phyloP scores from a whole-genome alignment of 2,329 filamentous ascomycete species.

The Phaeosphaeria sp. region DNA sequence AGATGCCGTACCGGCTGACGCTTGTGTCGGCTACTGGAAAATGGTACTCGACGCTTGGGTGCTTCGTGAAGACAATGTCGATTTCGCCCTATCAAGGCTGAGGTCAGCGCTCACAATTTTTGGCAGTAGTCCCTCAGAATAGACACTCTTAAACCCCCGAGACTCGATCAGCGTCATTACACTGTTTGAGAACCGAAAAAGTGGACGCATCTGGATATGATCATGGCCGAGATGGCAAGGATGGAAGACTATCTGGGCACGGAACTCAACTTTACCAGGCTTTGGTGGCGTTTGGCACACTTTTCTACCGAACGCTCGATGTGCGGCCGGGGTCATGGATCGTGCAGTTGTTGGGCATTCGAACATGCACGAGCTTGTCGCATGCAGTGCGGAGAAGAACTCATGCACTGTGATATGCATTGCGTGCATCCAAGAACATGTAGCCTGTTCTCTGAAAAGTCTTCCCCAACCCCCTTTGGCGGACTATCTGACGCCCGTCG shows the following conservation, averaged over 20 bases:
- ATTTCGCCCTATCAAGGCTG: neutral
- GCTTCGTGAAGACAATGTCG: neutral
- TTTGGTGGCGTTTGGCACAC: neutral
- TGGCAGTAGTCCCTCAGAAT: neutral
- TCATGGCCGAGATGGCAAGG: neutral
- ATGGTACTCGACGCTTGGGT: neutral
- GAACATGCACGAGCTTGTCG: conserved; percentile 5
- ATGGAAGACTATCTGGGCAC: neutral
- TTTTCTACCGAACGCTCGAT: neutral
- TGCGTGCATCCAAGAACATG: conserved; percentile 10
- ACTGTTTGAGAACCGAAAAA: neutral
- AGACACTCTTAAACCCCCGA: neutral
- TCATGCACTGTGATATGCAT: conserved; percentile 18
- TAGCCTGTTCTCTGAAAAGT: neutral
- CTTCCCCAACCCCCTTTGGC: neutral
- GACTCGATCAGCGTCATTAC: neutral
- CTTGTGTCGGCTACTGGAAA: neutral
- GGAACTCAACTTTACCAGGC: neutral
- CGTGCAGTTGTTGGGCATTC: conserved; percentile 8
- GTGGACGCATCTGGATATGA: neutral
- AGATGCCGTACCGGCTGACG: conserved; percentile 9
- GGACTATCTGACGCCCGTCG: neutral
- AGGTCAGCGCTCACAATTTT: neutral
- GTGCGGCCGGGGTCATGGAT: neutral
- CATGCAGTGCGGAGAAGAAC: conserved; percentile 4